These are phyloP conservation scores for Cercospora brassicicola DNA, from an alignment of 2,329 filamentous ascomycete species.

Conservation along the genomic window DNA sequence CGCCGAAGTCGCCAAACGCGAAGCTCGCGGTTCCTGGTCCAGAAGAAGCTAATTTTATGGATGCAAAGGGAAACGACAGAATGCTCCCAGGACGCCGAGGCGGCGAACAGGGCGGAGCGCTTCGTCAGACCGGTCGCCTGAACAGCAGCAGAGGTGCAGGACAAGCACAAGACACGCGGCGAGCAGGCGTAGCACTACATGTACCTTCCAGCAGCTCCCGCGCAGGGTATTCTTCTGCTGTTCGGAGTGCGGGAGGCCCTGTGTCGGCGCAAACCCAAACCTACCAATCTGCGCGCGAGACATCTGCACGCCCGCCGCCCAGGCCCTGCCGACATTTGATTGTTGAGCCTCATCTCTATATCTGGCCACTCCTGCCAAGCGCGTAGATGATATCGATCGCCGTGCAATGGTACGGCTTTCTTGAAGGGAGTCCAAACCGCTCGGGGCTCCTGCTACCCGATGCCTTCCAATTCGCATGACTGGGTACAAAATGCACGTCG, in stretches of 20 bases:
- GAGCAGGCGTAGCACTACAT: neutral
- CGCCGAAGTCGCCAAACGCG: neutral
- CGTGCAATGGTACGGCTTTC: neutral
- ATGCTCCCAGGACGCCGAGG: neutral
- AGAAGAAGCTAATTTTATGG: neutral
- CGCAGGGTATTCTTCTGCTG: neutral
- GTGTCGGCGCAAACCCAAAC: neutral
- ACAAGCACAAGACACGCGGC: neutral
- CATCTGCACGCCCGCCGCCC: constrained; percentile 2
- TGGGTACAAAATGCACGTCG: neutral
- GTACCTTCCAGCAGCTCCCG: neutral
- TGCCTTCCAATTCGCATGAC: neutral
- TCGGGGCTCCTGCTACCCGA: neutral
- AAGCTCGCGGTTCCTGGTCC: constrained; percentile 4
- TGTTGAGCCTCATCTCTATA: constrained; percentile 3
- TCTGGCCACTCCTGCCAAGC: neutral
- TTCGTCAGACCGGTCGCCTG: neutral
- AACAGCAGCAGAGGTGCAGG: neutral
- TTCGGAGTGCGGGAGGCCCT: neutral
- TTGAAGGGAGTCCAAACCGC: neutral
- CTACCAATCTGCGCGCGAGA: neutral
- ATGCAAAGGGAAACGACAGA: neutral
- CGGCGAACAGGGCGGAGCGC: neutral
- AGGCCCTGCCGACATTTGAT: neutral
- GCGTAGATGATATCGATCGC: neutral